Base-by-base conservation (phyloP, 2,329 filamentous ascomycete genomes). In the Huntiella abstrusa region DNA sequence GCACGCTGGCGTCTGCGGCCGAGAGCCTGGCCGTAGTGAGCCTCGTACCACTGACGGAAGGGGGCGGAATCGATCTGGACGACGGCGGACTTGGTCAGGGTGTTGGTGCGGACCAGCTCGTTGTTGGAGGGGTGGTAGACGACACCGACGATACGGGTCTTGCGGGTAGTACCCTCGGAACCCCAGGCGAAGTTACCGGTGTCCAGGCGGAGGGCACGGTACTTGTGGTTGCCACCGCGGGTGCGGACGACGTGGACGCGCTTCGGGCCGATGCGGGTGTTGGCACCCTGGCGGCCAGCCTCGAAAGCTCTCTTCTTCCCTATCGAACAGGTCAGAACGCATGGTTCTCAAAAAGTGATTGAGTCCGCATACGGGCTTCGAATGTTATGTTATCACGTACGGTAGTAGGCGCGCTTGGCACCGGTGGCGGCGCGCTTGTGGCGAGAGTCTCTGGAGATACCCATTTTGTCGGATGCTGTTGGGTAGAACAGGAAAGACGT, bases 61-160 rank as follows among this genome's bases (percentile, higher is more conserved):
- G 91, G 91, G 54, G 91, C 85, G 60, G 92, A 91, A 69, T 98
- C 91, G 70, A 98, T 74, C 77, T 98, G 91, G 67, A 98, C 84
- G 63, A 98, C 84, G 71, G 91, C 91, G 64, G 85, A 85, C 74
- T 87, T 92, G 77, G 91, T 98, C 67, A 98, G 78, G 73, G 91
- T 96, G 82, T 98, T 98, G 70, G 91, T 98, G 65, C 91, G 91
- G 75, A 98, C 87, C 60, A 98, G 79, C 75, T 98, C 91, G 85
- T 98, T 98, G 87, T 98, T 98, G 67, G 88, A 95, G 54, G 91
- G 92, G 73, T 98, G 92, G 83, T 86, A 98, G 66, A 80, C 82
- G 71, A 98, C 92, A 62, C 75, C 86, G 67, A 98, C 95, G 67
- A 98, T 83, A 75, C 92, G 91, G 70, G 84, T 86, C 81, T 98